A percentile compares a stretch with the other conserved stretches of the same genome.
Conservation (phyloP, 345 rosid species). For the Barbarea vulgaris region DNA sequence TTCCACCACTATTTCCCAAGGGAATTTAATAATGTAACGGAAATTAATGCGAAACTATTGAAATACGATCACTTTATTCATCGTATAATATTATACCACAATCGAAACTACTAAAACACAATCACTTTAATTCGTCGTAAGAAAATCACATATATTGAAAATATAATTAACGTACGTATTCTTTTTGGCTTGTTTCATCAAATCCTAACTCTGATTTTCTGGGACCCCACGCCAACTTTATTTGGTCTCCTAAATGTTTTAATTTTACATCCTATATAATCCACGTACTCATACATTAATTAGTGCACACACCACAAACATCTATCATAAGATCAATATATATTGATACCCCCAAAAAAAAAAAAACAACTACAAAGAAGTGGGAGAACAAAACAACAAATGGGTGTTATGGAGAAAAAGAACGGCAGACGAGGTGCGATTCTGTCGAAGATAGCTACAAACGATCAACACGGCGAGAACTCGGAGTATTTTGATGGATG, state of each 20-base stretch:
- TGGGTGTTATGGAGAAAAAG: constrained; percentile 10
- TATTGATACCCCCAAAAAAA: not conserved
- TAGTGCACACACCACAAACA: constrained; percentile 1
- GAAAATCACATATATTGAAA: not conserved
- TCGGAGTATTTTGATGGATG: constrained; percentile 85
- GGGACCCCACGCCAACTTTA: constrained; percentile 32
- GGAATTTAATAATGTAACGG: not conserved
- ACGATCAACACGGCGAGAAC: constrained; percentile 66
- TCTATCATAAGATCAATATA: not conserved
- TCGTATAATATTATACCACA: not conserved
- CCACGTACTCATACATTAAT: not conserved
- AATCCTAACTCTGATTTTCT: not conserved
- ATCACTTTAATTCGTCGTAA: not conserved
- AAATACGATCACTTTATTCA: not conserved
- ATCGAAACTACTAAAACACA: not conserved
- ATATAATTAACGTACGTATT: not conserved
- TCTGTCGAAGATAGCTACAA: constrained; percentile 65
- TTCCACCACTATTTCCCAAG: not conserved
- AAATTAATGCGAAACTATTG: constrained; percentile 18
- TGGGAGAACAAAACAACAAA: not conserved
- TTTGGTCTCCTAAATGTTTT: constrained; percentile 26
- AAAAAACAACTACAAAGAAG: not conserved
- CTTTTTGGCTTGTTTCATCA: constrained; percentile 26
- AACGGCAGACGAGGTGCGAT: constrained; percentile 34
- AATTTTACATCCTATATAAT: constrained; percentile 27